These are phyloP conservation scores for Penicillium coprophilum DNA, from an alignment of 495 filamentous ascomycete species.

Conservation along the genomic window DNA sequence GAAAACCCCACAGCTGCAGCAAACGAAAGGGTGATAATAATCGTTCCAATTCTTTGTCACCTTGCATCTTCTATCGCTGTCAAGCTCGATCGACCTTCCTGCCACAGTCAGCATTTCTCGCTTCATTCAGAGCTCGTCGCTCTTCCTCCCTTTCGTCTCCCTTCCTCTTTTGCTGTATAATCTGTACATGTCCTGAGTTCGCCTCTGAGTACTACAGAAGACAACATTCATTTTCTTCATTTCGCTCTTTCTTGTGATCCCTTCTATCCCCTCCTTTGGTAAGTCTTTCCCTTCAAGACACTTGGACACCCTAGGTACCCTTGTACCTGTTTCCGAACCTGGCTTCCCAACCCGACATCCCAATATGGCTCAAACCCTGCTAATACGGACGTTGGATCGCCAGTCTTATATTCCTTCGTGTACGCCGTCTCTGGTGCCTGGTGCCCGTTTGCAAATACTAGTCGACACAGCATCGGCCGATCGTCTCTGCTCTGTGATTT, in stretches of 20 bases:
- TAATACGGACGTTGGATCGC: constrained; percentile 17
- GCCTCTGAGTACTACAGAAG: constrained; percentile 22
- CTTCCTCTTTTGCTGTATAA: constrained; percentile 28
- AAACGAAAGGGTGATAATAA: constrained; percentile 39
- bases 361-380: constrained; percentile 5
- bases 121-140: constrained; percentile 24
- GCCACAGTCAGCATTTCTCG: constrained; percentile 29
- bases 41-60: constrained; percentile 37
- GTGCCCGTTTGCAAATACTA: constrained; percentile 33
- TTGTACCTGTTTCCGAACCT: not conserved
- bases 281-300: constrained; percentile 16
- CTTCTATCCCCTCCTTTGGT: constrained; percentile 31
- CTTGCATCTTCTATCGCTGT: constrained; percentile 37
- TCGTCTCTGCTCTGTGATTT: constrained; percentile 23
- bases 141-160: constrained; percentile 35
- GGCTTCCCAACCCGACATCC: constrained; percentile 1
- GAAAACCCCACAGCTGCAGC: constrained; percentile 26
- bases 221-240: constrained; percentile 11
- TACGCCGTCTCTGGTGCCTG: constrained; percentile 36
- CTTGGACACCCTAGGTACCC: constrained; percentile 15
- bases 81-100: constrained; percentile 20
- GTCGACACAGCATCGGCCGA: constrained; percentile 17
- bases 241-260: constrained; percentile 19
- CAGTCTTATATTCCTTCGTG: constrained; percentile 34
- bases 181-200: constrained; percentile 39